These are phyloP conservation scores for Phyllosticta capitalensis DNA, from an alignment of 2,329 filamentous ascomycete species.

Conservation along the genomic window DNA sequence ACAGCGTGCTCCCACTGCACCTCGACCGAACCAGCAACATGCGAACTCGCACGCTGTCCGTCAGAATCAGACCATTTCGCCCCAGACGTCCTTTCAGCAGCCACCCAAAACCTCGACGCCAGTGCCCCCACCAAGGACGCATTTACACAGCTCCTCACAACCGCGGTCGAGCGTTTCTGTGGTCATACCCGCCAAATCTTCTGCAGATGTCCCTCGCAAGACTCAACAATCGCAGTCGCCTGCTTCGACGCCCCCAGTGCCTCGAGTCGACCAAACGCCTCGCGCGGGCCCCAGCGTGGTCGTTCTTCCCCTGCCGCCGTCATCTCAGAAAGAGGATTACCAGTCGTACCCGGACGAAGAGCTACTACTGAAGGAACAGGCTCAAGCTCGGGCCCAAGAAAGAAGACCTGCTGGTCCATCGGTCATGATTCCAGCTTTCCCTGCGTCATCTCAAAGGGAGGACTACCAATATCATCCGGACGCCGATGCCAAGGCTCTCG, in stretches of 20 bases:
- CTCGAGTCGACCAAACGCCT: background rate
- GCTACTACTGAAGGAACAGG: background rate
- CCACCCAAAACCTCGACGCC: background rate
- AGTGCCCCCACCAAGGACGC: background rate
- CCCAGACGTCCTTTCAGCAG: background rate
- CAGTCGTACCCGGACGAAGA: constrained; percentile 28
- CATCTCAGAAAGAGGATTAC: constrained; percentile 33
- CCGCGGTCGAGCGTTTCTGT: background rate
- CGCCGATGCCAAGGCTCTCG: constrained; percentile 20
- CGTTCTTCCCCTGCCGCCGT: constrained; percentile 35
- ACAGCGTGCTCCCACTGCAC: background rate
- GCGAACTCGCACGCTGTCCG: background rate
- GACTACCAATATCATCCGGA: constrained; percentile 33
- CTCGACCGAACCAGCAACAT: background rate
- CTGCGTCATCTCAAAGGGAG: constrained; percentile 29
- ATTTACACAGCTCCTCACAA: background rate
- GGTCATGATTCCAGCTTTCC: constrained; percentile 40
- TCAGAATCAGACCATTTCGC: background rate
- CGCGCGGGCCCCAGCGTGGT: constrained; percentile 25
- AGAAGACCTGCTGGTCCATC: constrained; percentile 26
- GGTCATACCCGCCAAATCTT: constrained; percentile 3
- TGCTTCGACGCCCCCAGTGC: background rate
- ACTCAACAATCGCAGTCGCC: background rate
- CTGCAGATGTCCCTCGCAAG: background rate
- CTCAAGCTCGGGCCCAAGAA: background rate